phyloP scores from a whole-genome alignment of 2,329 filamentous ascomycete genomes.

The Ophiocordyceps robertsii region DNA sequence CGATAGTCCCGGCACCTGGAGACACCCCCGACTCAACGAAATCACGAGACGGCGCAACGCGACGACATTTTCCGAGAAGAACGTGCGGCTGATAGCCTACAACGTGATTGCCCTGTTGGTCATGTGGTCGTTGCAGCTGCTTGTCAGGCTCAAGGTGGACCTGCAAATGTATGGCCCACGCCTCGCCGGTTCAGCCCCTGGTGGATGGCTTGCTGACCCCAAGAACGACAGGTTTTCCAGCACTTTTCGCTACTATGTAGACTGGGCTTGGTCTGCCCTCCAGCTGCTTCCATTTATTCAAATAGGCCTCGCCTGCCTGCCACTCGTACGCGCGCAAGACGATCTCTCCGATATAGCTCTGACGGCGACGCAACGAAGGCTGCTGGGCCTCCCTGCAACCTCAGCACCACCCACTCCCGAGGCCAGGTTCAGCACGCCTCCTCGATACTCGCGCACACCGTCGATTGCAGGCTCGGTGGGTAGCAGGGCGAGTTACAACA shows the following conservation, averaged over 20 bases:
- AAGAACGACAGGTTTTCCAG: slow-evolving; percentile 14
- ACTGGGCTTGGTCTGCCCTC: slow-evolving; percentile 31
- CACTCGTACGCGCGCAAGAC: slow-evolving; percentile 60
- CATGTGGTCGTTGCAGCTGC: slow-evolving; percentile 21
- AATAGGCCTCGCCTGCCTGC: slow-evolving; percentile 55
- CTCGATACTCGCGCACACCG: slow-evolving; percentile 68
- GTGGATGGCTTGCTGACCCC: neutral
- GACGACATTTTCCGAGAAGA: slow-evolving; percentile 64
- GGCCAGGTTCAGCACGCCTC: slow-evolving; percentile 65
- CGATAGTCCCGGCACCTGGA: slow-evolving; percentile 69
- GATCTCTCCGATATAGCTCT: slow-evolving; percentile 79
- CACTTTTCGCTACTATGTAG: slow-evolving; percentile 20
- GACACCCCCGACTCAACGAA: slow-evolving; percentile 78
- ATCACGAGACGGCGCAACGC: slow-evolving; percentile 71
- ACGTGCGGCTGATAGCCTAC: slow-evolving; percentile 55
- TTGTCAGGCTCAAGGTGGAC: slow-evolving; percentile 21
- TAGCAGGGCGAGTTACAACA: slow-evolving; percentile 41
- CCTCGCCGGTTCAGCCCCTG: neutral
- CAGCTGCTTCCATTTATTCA: slow-evolving; percentile 54
- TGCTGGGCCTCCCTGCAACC: slow-evolving; percentile 67
- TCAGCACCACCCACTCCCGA: slow-evolving; percentile 52
- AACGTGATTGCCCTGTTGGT: slow-evolving; percentile 41
- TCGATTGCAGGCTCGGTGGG: slow-evolving; percentile 49
- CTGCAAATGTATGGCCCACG: slow-evolving; percentile 21
- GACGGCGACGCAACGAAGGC: slow-evolving; percentile 59